phyloP scores from a whole-genome alignment of 305 asterid genomes.

The Fraxinus ornus region DNA sequence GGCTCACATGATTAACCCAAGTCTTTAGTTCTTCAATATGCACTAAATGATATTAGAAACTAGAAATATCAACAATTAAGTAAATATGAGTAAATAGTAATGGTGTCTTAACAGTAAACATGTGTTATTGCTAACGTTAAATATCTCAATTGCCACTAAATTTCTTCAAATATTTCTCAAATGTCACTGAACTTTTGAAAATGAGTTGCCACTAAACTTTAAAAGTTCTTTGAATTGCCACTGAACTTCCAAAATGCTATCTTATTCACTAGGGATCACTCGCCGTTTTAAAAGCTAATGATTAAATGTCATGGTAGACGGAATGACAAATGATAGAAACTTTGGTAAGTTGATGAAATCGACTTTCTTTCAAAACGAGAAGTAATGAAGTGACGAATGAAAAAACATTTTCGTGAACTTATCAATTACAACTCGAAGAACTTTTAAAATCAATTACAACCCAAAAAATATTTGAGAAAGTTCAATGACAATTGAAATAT shows the following conservation, averaged over 20 bases:
- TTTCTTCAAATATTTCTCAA: not conserved
- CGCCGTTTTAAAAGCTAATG: not conserved
- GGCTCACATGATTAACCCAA: not conserved
- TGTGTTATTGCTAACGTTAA: not conserved
- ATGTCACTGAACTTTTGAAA: not conserved
- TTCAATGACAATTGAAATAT: not conserved
- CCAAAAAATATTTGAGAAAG: not conserved
- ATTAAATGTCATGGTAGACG: not conserved
- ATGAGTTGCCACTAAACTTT: not conserved
- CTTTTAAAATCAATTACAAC: not conserved
- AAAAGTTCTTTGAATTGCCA: not conserved
- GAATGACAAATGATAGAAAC: not conserved
- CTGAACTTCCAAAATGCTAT: not conserved
- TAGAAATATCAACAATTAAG: not conserved
- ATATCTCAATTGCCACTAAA: not conserved
- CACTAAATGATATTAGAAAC: not conserved
- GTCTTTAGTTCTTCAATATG: not conserved
- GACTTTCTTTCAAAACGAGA: not conserved
- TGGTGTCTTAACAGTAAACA: not conserved
- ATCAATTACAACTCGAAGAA: not conserved
- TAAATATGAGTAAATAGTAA: not conserved
- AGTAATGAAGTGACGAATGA: not conserved
- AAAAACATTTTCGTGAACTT: not conserved
- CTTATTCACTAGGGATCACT: not conserved
- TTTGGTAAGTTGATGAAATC: not conserved